Evolutionary conservation across 306 rosid species (phyloP).

Genomic region (Inga leiocalycina): DNA sequence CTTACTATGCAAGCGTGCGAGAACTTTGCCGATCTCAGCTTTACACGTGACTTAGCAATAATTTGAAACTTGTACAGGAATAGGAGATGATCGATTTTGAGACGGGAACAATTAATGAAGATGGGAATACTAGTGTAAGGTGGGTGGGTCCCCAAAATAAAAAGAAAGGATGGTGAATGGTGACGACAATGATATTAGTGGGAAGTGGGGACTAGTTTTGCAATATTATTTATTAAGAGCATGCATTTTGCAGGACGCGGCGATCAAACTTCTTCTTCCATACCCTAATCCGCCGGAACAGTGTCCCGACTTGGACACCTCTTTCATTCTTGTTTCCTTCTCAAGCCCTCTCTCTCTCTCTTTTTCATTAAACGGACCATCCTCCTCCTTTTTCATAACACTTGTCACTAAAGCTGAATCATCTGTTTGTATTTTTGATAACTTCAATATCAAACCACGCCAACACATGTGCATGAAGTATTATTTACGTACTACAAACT

Average conservation of each 20-base stretch:
- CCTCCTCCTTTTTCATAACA: not conserved
- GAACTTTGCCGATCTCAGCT: slow-evolving; percentile 3
- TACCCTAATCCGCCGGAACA: slow-evolving; percentile 3
- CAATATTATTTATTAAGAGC: no score
- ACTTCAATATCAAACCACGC: not conserved
- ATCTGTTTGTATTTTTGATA: not conserved
- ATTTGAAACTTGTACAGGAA: not conserved
- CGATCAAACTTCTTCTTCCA: not conserved
- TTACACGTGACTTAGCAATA: slow-evolving; percentile 40
- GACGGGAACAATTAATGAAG: not conserved
- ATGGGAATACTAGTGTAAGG: not conserved
- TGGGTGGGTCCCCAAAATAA: not conserved
- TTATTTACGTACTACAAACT: not conserved
- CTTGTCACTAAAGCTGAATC: not conserved
- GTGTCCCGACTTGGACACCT: not conserved
- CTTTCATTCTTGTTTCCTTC: not conserved
- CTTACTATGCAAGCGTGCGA: slow-evolving; percentile 29
- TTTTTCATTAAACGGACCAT: not conserved
- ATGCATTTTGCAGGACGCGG: not conserved
- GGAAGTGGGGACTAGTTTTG: not conserved
- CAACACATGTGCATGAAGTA: not conserved
- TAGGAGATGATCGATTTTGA: not conserved
- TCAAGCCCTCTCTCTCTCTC: not conserved
- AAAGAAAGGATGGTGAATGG: not conserved
- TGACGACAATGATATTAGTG: not conserved